Base-by-base conservation (phyloP, 2,329 filamentous ascomycete species). In the Aspergillus sp. region DNA sequence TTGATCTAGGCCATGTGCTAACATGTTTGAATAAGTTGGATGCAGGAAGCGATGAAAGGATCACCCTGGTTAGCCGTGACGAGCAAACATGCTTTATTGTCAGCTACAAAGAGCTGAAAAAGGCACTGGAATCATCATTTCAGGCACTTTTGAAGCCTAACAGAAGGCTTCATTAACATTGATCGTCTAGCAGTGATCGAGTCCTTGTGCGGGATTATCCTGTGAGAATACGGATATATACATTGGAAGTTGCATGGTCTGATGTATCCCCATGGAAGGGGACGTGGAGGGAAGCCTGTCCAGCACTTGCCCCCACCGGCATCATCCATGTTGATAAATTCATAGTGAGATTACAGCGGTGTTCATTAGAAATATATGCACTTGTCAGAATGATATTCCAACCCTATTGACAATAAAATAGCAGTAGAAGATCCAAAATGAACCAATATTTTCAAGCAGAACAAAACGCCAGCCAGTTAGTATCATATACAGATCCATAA, bases 11-110 rank as follows among this genome's bases (percentile, higher is more conserved):
- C 3, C 93, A 98, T 76, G 91, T 98, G 62, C 74, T 99, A 45
- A 85, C 83, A 24, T 93, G 89, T 69, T 76, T 99, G 64, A 97
- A 96, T 77, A 97, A 96, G 72, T 80, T 99, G 53, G 95, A 99
- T 75, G 90, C 91, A 0, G 95, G 93, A 0, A 85, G 85, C 2
- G 91, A 96, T 24, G 95, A 99, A 74, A 89, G 87, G 73, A 84
- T 99, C 49, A 89, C 88, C 64, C 78, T 99, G 53, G 88, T 92
- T 22, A 96, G 90, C 73, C 85, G 93, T 55, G 93, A 99, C 74
- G 91, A 96, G 69, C 90, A 96, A 74, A 95, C 88, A 54, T 87
- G 89, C 62, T 89, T 98, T 68, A 83, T 97, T 55, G 87, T 97
- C 59, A 93, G 86, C 64, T 99, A 96, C 73, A 90, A 91, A 73